Percentiles rank a stretch among this genome's conserved stretches.
Evolutionary conservation across 345 rosid species (phyloP).

Genomic region (Populus tremula): DNA sequence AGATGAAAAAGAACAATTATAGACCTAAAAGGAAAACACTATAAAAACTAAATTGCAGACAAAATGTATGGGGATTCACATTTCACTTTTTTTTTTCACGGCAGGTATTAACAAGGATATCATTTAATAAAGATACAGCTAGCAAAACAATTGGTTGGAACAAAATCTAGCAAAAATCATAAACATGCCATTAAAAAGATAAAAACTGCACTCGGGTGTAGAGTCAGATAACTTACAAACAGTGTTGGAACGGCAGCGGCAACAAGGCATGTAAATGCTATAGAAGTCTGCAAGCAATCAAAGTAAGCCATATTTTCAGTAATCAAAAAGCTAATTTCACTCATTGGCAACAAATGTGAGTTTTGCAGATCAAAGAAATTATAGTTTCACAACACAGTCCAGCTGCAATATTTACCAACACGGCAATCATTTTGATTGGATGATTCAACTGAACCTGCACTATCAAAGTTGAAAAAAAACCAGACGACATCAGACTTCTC

Average conservation of each 20-base stretch:
- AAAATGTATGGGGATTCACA: not conserved
- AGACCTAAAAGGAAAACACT: not conserved
- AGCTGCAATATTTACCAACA: not conserved
- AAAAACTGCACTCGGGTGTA: not conserved
- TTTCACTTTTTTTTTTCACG: not conserved
- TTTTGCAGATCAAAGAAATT: too few species aligned
- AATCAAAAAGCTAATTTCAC: not conserved
- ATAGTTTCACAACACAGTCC: not conserved
- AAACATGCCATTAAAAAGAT: not conserved
- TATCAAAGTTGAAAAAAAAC: too few species aligned
- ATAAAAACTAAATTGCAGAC: not conserved
- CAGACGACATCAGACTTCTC: not conserved
- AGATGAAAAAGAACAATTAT: not conserved
- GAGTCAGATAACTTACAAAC: constrained; percentile 47
- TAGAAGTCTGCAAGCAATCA: constrained; percentile 58
- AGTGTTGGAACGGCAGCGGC: constrained; percentile 79
- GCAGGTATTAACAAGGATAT: not conserved
- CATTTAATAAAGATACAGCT: not conserved
- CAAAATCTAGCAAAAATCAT: not conserved
- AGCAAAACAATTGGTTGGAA: not conserved
- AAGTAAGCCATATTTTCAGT: constrained; percentile 15
- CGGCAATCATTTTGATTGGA: not conserved
- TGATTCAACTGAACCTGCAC: not conserved
- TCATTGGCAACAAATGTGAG: not conserved
- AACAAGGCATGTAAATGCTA: constrained; percentile 77